phyloP scores from a whole-genome alignment of 2,329 filamentous ascomycete genomes.

The Arthroderma sp. region DNA sequence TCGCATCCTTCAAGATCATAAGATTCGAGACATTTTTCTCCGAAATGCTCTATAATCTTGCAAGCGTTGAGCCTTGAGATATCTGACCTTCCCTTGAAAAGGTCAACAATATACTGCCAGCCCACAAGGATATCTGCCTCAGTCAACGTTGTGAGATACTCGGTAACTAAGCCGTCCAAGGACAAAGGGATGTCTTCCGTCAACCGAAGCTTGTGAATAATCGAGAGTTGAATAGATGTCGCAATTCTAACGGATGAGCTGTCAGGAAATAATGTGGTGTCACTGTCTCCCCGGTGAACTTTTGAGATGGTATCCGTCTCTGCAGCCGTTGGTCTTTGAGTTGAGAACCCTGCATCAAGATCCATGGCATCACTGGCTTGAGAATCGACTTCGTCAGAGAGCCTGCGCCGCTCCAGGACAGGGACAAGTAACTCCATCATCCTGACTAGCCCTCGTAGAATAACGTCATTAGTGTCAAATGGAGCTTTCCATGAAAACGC shows the following conservation, averaged over 20 bases:
- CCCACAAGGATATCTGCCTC: slow-evolving; percentile 29
- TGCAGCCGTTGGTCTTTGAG: slow-evolving; percentile 17
- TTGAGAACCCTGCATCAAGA: slow-evolving; percentile 29
- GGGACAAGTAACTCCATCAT: slow-evolving; percentile 22
- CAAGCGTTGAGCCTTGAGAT: slow-evolving; percentile 30
- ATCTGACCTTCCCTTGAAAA: slow-evolving; percentile 15
- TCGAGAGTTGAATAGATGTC: slow-evolving; percentile 25
- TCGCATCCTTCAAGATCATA: slow-evolving; percentile 62
- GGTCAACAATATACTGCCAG: slow-evolving; percentile 22
- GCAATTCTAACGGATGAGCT: slow-evolving; percentile 27
- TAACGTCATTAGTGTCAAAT: slow-evolving; percentile 14
- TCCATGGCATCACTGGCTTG: slow-evolving; percentile 30
- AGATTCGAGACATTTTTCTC: slow-evolving; percentile 38
- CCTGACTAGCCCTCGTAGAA: slow-evolving; percentile 18
- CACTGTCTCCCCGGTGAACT: slow-evolving; percentile 23
- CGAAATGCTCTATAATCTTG: slow-evolving; percentile 37
- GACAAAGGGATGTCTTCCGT: slow-evolving; percentile 4
- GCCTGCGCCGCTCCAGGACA: slow-evolving; percentile 23
- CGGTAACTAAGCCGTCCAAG: slow-evolving; percentile 16
- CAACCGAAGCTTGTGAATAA: slow-evolving; percentile 19
- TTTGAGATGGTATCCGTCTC: slow-evolving; percentile 19
- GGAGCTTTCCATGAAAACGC: slow-evolving; percentile 17
- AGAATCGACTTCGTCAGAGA: slow-evolving; percentile 3
- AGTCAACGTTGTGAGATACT: slow-evolving; percentile 28
- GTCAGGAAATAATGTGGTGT: slow-evolving; percentile 22